Conservation (phyloP, 129 eudicot species). For the carrot (Daucus carota) region DH1_v3.0 NC_030385.2:34058501-34059000, state of each 20-base stretch:
- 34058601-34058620: slow-evolving; percentile 21
- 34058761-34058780: slow-evolving; percentile 19
- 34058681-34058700: slow-evolving; percentile 26
- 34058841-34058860: slow-evolving; percentile 14
- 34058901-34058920: slow-evolving; percentile 27
- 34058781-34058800: slow-evolving; percentile 33
- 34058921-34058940: slow-evolving; percentile 22
- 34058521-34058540: slow-evolving; percentile 24
- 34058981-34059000: slow-evolving; percentile 16
- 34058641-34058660: slow-evolving; percentile 29
- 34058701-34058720: slow-evolving; percentile 37
- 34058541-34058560: slow-evolving; percentile 29
- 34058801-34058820: slow-evolving; percentile 32
- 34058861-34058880: slow-evolving; percentile 25
- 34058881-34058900: slow-evolving; percentile 17
- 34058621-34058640: slow-evolving; percentile 26
- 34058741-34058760: slow-evolving; percentile 29
- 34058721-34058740: slow-evolving; percentile 23
- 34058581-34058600: slow-evolving; percentile 30
- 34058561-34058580: slow-evolving; percentile 27
- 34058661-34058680: slow-evolving; percentile 15
- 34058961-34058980: slow-evolving; percentile 20
- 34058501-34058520: slow-evolving; percentile 20
- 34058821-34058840: slow-evolving; percentile 24
- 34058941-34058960: slow-evolving; percentile 15